phyloP scores from a whole-genome alignment of 176 grass and related monocot species.

The Avena sativa region DNA sequence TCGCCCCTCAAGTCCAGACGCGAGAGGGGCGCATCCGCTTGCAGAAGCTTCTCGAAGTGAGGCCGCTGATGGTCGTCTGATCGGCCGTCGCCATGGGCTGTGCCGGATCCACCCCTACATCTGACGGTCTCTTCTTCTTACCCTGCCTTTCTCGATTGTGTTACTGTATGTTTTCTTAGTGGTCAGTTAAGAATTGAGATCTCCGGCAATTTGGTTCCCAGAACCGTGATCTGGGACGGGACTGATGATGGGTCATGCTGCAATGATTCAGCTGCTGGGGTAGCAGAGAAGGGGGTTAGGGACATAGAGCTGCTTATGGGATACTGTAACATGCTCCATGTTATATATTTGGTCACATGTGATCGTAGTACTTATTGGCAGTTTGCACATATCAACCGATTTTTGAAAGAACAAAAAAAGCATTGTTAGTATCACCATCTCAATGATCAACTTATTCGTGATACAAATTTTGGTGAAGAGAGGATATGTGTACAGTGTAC shows the following conservation, averaged over 20 bases:
- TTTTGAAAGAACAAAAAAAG: background rate
- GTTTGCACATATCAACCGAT: background rate
- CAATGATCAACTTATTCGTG: background rate
- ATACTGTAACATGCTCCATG: background rate
- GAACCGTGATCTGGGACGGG: background rate
- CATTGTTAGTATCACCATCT: background rate
- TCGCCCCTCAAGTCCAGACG: conserved; percentile 8
- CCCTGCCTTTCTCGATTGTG: background rate
- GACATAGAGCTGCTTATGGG: background rate
- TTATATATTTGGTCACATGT: background rate
- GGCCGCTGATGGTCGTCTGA: conserved; percentile 40
- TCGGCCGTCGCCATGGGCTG: conserved; percentile 74
- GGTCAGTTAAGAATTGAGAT: conserved; percentile 37
- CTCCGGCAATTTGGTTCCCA: conserved; percentile 27
- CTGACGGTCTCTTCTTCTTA: conserved; percentile 51
- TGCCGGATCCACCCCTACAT: conserved; percentile 80
- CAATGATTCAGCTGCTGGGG: background rate
- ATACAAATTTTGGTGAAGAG: conserved; percentile 2
- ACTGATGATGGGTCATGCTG: background rate
- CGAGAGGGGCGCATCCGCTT: conserved; percentile 1
- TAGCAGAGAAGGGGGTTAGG: background rate
- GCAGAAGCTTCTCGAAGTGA: conserved; percentile 36
- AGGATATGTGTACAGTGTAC: background rate
- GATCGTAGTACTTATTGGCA: conserved; percentile 4
- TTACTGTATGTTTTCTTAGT: background rate